Conservation (phyloP, 1,284 basidiomycete genomes). For the Rhodotorula sp. region DNA sequence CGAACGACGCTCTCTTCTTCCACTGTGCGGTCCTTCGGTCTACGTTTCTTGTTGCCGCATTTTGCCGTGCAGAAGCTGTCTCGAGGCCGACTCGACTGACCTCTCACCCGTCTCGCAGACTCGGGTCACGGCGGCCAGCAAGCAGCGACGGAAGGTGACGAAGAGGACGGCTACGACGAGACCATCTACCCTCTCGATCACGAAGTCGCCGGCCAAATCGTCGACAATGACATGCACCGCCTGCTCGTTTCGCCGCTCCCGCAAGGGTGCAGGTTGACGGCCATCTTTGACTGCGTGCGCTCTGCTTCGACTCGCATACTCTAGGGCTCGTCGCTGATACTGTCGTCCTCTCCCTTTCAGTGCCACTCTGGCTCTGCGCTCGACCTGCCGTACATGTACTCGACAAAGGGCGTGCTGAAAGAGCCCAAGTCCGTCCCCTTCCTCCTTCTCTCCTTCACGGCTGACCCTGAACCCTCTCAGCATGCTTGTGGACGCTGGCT, state of each 20-base stretch:
- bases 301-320: no score
- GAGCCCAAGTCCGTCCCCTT: slow-evolving; percentile 47
- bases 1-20: slow-evolving; percentile 82
- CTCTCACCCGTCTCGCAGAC: slow-evolving; percentile 46
- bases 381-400: slow-evolving; percentile 53
- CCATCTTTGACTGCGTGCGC: slow-evolving; percentile 67
- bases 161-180: slow-evolving; percentile 55
- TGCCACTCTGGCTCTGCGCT: slow-evolving; percentile 55
- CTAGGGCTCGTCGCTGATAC: neutral
- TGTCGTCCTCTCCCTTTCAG: slow-evolving; percentile 7
- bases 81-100: no score
- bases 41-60: neutral
- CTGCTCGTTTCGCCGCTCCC: slow-evolving; percentile 57
- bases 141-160: slow-evolving; percentile 59
- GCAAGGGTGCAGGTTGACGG: slow-evolving; percentile 78
- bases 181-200: slow-evolving; percentile 78
- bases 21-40: slow-evolving; percentile 62
- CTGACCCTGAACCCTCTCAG: slow-evolving; percentile 12
- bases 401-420: slow-evolving; percentile 57
- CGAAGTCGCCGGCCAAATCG: slow-evolving; percentile 67
- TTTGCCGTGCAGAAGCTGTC: neutral
- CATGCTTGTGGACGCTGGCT: slow-evolving; percentile 42
- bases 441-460: no score
- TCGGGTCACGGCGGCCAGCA: slow-evolving; percentile 83
- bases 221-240: slow-evolving; percentile 62